Percentiles rank a stretch among this genome's conserved stretches.
phyloP scores from a whole-genome alignment of 2,329 filamentous ascomycete genomes.

The Thelonectria olida region DNA sequence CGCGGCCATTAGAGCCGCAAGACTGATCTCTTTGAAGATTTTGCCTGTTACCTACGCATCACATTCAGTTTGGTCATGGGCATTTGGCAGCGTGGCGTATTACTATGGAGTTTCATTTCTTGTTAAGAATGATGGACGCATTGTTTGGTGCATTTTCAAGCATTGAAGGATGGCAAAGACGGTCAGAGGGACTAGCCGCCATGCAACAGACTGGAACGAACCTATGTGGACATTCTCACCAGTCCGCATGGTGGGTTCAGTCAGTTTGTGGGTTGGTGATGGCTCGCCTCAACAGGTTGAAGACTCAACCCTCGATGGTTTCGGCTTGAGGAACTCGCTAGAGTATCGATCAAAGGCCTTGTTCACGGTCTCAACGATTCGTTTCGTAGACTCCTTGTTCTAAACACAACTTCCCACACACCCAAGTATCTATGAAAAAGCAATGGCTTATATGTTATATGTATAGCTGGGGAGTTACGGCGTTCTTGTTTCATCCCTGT shows the following conservation, averaged over 20 bases:
- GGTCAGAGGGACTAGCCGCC: conserved; percentile 1
- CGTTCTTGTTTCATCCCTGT: background rate
- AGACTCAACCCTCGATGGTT: background rate
- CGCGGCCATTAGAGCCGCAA: conserved; percentile 17
- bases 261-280: background rate
- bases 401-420: background rate
- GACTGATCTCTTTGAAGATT: conserved; percentile 31
- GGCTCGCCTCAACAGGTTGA: background rate
- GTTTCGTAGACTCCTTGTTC: background rate
- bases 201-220: background rate
- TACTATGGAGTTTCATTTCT: conserved; percentile 42
- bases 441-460: background rate
- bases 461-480: background rate
- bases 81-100: conserved; percentile 47
- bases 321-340: background rate
- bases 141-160: conserved; percentile 38
- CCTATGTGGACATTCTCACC: background rate
- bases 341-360: background rate
- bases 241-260: background rate
- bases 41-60: conserved; percentile 30
- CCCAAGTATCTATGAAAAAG: background rate
- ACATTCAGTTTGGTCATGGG: conserved; percentile 39
- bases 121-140: conserved; percentile 32
- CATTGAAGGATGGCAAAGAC: conserved; percentile 23
- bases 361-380: background rate